A percentile compares a stretch with the other conserved stretches of the same genome.
Evolutionary conservation across 805 yeast species (phyloP).

Genomic region (Zygotorulaspora chibaensis): DNA sequence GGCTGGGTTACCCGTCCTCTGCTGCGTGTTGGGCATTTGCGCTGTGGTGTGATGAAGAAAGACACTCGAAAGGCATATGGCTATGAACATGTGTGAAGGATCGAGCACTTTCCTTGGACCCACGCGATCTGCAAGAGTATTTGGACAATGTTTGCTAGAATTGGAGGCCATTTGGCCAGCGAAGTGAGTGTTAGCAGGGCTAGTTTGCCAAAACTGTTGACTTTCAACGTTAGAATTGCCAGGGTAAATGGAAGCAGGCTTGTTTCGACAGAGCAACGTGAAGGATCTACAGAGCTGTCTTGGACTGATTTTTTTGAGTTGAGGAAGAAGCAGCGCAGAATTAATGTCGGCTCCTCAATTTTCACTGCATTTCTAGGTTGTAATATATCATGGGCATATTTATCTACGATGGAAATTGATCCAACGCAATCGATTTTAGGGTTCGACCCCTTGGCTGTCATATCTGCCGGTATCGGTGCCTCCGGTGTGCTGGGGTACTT

Average conservation of each 20-base stretch:
- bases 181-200: background rate
- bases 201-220: background rate
- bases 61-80: too few species aligned
- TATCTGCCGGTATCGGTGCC: slow-evolving; percentile 66
- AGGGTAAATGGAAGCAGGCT: background rate
- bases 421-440: slow-evolving; percentile 84
- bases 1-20: too few species aligned
- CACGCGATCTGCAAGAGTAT: too few species aligned
- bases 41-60: too few species aligned
- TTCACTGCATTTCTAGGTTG: slow-evolving; percentile 66
- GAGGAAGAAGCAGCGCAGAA: slow-evolving; percentile 68
- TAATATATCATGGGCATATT: slow-evolving; percentile 62
- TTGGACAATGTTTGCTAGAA: too few species aligned
- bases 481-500: slow-evolving; percentile 76
- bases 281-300: slow-evolving; percentile 33
- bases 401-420: slow-evolving; percentile 81
- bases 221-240: background rate
- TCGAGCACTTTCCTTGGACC: too few species aligned
- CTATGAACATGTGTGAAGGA: too few species aligned
- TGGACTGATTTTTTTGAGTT: slow-evolving; percentile 81
- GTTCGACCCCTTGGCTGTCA: slow-evolving; percentile 79
- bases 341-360: slow-evolving; percentile 64
- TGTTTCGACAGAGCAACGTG: background rate
- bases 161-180: background rate
- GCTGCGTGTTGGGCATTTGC: too few species aligned